Conservation (phyloP, 495 filamentous ascomycete species). For the Penicillium daleae region DNA sequence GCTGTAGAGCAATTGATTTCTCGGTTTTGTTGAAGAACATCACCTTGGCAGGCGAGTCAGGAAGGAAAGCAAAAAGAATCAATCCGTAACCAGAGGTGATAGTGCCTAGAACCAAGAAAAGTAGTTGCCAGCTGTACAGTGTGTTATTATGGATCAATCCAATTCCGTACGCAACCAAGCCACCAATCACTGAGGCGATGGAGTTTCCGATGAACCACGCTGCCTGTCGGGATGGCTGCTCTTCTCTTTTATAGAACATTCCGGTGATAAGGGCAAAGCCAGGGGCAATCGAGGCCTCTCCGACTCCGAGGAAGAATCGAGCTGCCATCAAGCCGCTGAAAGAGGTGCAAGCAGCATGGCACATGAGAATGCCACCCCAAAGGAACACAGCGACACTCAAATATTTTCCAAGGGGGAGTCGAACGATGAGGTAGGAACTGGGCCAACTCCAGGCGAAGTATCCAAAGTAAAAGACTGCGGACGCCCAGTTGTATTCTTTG, state of each 20-base stretch:
- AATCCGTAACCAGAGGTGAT: constrained; percentile 44
- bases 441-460: constrained; percentile 56
- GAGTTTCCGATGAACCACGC: constrained; percentile 59
- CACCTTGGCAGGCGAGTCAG: constrained; percentile 53
- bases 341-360: constrained; percentile 51
- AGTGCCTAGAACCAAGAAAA: constrained; percentile 45
- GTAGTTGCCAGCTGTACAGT: constrained; percentile 38
- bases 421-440: constrained; percentile 54
- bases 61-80: constrained; percentile 46
- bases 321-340: constrained; percentile 53
- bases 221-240: constrained; percentile 59
- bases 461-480: constrained; percentile 53
- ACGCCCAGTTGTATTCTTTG: constrained; percentile 53
- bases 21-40: constrained; percentile 49
- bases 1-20: constrained; percentile 56
- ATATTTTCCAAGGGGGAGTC: constrained; percentile 57
- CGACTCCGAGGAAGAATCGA: constrained; percentile 57
- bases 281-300: constrained; percentile 60
- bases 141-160: constrained; percentile 35
- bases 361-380: constrained; percentile 39
- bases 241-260: constrained; percentile 57
- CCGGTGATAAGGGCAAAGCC: constrained; percentile 61
- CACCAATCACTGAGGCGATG: constrained; percentile 52
- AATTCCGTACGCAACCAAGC: constrained; percentile 48
- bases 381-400: constrained; percentile 37